These are phyloP conservation scores for Trametes hirsuta DNA, from an alignment of 1,284 basidiomycete genomes.

Conservation along the genomic window DNA sequence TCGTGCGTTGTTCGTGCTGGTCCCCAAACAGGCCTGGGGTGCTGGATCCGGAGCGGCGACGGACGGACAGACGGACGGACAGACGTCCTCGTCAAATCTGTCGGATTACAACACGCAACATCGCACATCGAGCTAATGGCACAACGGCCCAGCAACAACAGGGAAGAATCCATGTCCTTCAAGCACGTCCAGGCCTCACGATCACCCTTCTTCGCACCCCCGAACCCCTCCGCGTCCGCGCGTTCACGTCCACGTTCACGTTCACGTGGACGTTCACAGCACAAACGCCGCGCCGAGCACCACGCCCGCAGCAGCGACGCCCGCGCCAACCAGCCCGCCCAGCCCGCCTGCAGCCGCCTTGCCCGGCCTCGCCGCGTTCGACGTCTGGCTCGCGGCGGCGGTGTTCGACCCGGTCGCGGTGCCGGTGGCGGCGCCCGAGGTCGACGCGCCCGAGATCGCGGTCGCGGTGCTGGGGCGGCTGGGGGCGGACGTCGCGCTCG, in stretches of 20 bases:
- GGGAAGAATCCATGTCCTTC: background rate
- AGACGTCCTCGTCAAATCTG: no score
- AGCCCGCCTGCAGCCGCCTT: background rate
- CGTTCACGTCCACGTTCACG: background rate
- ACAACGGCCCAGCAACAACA: no score
- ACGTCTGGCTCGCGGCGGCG: slow-evolving; percentile 1
- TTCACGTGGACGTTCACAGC: slow-evolving; percentile 2
- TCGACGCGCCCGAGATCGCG: background rate
- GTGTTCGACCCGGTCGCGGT: background rate
- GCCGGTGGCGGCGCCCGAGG: background rate
- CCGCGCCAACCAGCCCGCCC: slow-evolving; percentile 12
- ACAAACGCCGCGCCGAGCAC: slow-evolving; percentile 22
- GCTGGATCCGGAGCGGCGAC: no score
- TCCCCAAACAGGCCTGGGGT: no score
- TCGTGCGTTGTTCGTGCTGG: no score
- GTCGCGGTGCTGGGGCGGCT: background rate
- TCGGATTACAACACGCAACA: no score
- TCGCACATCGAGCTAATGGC: no score
- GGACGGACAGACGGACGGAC: no score
- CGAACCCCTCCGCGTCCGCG: no score
- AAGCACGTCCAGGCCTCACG: background rate
- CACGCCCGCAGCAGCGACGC: slow-evolving; percentile 18
- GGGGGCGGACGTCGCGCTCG: slow-evolving; percentile 1
- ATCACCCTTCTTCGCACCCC: no score
- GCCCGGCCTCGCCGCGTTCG: background rate